Base-by-base conservation (phyloP, 1,284 basidiomycete genomes). In the Fomitopsis betulina region DNA sequence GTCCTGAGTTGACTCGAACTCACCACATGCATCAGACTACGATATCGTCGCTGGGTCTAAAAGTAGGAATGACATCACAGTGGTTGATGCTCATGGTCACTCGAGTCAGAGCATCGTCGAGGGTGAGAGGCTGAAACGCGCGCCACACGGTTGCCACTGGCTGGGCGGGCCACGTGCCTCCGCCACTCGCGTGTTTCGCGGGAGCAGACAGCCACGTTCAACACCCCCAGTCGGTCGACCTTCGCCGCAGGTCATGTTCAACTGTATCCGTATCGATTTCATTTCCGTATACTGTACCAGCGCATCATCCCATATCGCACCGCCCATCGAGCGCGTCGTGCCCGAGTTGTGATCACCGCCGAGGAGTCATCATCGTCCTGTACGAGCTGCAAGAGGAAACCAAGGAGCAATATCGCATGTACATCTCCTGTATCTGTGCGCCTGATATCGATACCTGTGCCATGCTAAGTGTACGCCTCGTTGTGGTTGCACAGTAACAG, bases 261-360 rank as follows among this genome's bases (percentile, higher is more conserved):
- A 51, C 10, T 51, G 49, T 23, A n/a, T 35, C 49, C 49, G 32
- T 47, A 56, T 56, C 55, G 55, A 56, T 56, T 56, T 56, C 55
- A 56, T 56, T 42, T 56, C 55, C 12, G 10, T 25, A 23, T 33
- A 33, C 35, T 25, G 25, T 21, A 13, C 30, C 27, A 43, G 32
- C 32, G n/a, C 42, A 40, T 56, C 47, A 50, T 50, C 21, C 45
- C 21, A 35, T 49, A 43, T 51, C 43, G 42, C 38, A 17, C 45
- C 4, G 25, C 25, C 17, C 25, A 50, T 38, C 30, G 15, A 8
- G 35, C 43, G 37, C 42, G 42, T 37, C 30, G 30, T 39, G 40
- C 33, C 53, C n/a, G n/a, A n/a, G n/a, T 38, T 45, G 21, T 35
- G 39, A 55, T 35, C 42, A 19, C 30, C 54, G 45, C 39, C 23